Evolutionary conservation across 1,139 yeast genomes (phyloP), one percentile per base, ranked within the genome.

Genomic region (Pneumocystis carinii): DNA sequence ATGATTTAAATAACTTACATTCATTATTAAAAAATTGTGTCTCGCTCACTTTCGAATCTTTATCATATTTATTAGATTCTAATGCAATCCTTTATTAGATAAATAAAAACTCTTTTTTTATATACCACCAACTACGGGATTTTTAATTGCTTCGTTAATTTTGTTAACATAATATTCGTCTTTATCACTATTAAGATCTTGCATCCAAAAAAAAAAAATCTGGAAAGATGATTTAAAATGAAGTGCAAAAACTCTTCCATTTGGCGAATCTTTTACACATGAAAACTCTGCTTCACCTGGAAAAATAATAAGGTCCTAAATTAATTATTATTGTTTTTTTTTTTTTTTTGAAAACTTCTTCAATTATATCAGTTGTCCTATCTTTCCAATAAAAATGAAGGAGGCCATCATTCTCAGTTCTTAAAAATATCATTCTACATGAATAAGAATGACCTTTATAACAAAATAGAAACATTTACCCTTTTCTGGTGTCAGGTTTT

Each of bases 231-330:
- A 84, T 70, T 82, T 78, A 73, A 90, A 90, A 64, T 87, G 83
- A 73, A 92, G 79, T 64, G 90, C 87, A 74, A 86, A 86, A 36
- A 92, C 90, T 67, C 98, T 78, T 12, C 97, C 97, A 2, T 89
- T 83, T 62, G 78, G 81, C 72, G 96, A 86, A 32, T 90, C 83
- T 62, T 79, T 76, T 59, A 90, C 83, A 64, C 82, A 89, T 65
- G 82, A 81, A 84, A 95, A 88, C 60, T 85, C 83, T 59, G 90
- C 95, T 72, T 92, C 97, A 1, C 97, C 97, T 0, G 97, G 96
- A 69, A 92, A 86, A 63, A 92, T 81, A 69, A 90, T 80, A 68
- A 90, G 78, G 69, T 87, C 94, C 63, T 75, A 35, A 38, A 15
- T 17, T 15, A 24, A 36, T 39, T 74, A 53, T 68, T 64, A 64